Percentiles rank a stretch among this genome's conserved stretches.
These are phyloP conservation scores for Aspergillus viridinutans DNA, from an alignment of 2,329 filamentous ascomycete genomes.

Conservation along the genomic window DNA sequence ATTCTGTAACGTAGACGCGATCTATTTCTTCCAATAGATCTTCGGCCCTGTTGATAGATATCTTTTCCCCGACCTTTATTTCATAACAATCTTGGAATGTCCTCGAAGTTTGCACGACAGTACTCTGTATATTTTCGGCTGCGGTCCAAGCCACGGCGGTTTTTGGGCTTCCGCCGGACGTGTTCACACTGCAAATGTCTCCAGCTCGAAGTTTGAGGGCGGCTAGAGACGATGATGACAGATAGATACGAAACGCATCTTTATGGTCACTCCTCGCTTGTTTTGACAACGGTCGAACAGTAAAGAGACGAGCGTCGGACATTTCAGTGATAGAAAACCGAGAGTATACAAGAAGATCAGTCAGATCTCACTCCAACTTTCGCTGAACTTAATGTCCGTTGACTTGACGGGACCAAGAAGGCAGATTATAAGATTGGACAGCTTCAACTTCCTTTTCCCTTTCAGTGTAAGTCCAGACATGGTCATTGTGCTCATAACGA, in stretches of 20 bases:
- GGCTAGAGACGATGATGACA: slow-evolving; percentile 54
- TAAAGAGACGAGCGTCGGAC: slow-evolving; percentile 44
- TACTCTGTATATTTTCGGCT: slow-evolving; percentile 59
- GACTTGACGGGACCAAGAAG: not conserved
- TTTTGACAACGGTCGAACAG: slow-evolving; percentile 52
- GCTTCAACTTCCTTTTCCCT: not conserved
- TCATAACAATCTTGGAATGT: slow-evolving; percentile 68
- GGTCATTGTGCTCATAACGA: not conserved
- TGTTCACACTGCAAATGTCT: slow-evolving; percentile 48
- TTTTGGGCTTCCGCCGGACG: slow-evolving; percentile 40
- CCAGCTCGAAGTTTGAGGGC: slow-evolving; percentile 54
- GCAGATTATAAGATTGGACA: not conserved
- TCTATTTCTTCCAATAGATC: slow-evolving; percentile 52
- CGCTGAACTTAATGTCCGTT: not conserved
- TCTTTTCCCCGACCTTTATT: slow-evolving; percentile 66
- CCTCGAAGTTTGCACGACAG: slow-evolving; percentile 68
- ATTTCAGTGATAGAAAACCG: slow-evolving; percentile 18
- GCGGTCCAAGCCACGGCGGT: slow-evolving; percentile 62
- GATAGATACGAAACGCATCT: slow-evolving; percentile 56
- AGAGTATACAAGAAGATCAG: not conserved
- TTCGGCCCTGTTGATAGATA: slow-evolving; percentile 57
- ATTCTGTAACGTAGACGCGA: slow-evolving; percentile 58
- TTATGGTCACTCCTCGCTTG: slow-evolving; percentile 47
- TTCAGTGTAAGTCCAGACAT: not conserved
- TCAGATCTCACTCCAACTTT: not conserved